These are phyloP conservation scores for Globisporangium megalacanthum DNA, from an alignment of 352 stramenopile species.

Conservation along the genomic window DNA sequence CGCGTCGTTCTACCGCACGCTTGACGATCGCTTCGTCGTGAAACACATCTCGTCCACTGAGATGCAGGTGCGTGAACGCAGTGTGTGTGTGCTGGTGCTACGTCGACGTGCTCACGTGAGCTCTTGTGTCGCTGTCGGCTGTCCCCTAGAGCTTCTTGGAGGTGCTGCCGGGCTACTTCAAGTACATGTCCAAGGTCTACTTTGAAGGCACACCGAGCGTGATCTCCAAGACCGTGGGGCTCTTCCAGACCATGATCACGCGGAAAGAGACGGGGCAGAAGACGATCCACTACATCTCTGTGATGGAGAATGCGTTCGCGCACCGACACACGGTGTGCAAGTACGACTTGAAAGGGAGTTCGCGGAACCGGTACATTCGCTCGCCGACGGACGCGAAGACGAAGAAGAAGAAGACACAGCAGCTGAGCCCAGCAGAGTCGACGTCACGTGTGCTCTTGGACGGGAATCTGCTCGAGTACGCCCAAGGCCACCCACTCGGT, in stretches of 20 bases:
- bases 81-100: not conserved
- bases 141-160: slow-evolving; percentile 67
- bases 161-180: slow-evolving; percentile 91
- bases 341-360: slow-evolving; percentile 99
- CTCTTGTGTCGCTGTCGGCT: not conserved
- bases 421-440: too few species aligned
- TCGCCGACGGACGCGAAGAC: slow-evolving; percentile 17
- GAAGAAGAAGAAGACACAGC: slow-evolving; percentile 5
- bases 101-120: not conserved
- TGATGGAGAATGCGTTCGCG: slow-evolving; percentile 97
- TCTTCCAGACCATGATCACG: slow-evolving; percentile 97
- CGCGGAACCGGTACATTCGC: slow-evolving; percentile 91
- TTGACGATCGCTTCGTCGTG: slow-evolving; percentile 96
- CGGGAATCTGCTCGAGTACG: slow-evolving; percentile 82
- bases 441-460: slow-evolving; percentile 64
- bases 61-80: slow-evolving; percentile 85
- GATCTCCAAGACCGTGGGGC: slow-evolving; percentile 95
- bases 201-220: slow-evolving; percentile 93
- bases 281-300: slow-evolving; percentile 89
- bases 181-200: slow-evolving; percentile 96
- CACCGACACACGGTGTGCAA: slow-evolving; percentile 90
- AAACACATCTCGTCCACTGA: slow-evolving; percentile 98
- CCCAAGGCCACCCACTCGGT: slow-evolving; percentile 65
- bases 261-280: slow-evolving; percentile 89
- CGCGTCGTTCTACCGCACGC: slow-evolving; percentile 93